Evolutionary conservation across 1,139 yeast species (phyloP).

Genomic region (Yamadazyma atlantica): DNA sequence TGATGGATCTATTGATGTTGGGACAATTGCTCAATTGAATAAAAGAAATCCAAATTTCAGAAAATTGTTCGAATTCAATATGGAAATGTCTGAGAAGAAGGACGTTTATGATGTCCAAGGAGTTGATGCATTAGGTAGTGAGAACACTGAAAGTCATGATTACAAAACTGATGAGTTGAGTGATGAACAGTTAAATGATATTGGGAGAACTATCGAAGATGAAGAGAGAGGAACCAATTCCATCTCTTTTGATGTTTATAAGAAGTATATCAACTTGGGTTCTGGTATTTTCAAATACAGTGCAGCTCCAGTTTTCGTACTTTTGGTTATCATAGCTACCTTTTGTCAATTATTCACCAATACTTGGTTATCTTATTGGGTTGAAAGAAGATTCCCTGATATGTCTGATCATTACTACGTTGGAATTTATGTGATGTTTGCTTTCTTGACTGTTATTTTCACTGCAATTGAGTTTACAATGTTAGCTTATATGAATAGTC

Average conservation of each 20-base stretch:
- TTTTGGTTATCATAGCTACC: constrained; percentile 41
- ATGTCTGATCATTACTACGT: constrained; percentile 29
- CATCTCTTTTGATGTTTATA: constrained; percentile 36
- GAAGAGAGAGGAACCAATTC: constrained; percentile 44
- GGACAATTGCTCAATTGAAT: constrained; percentile 28
- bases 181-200: constrained; percentile 10
- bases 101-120: constrained; percentile 17
- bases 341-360: constrained; percentile 38
- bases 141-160: not conserved
- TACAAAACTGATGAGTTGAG: not conserved
- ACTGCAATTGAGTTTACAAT: constrained; percentile 52
- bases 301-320: constrained; percentile 32
- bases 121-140: constrained; percentile 1
- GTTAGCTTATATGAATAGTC: constrained; percentile 54
- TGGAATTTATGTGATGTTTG: constrained; percentile 33
- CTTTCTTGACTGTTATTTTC: constrained; percentile 45
- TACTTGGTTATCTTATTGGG: constrained; percentile 44
- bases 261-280: constrained; percentile 36
- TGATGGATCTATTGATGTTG: constrained; percentile 26
- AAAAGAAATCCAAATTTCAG: constrained; percentile 25
- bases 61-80: constrained; percentile 27
- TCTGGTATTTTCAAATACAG: constrained; percentile 37
- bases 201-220: constrained; percentile 32
- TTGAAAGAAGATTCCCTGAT: constrained; percentile 25
- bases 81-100: constrained; percentile 21